Evolutionary conservation across 495 filamentous ascomycete species (phyloP).

Genomic region (Penicillium roqueforti): DNA sequence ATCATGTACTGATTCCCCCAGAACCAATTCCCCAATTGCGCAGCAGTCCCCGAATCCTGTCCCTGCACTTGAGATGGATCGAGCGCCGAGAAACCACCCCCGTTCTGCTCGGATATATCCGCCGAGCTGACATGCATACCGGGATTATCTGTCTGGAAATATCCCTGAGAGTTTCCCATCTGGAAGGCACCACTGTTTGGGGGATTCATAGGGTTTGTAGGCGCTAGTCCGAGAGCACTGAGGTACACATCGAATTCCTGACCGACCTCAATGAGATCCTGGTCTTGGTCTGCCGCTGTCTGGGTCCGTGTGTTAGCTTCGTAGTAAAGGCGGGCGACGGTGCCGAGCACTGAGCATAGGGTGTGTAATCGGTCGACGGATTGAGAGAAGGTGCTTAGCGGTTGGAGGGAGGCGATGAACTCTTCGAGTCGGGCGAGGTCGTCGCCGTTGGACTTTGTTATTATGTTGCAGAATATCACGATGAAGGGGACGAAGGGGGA

Average conservation of each 20-base stretch:
- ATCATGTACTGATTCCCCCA: constrained; percentile 63
- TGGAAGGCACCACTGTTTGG: background rate
- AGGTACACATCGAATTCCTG: constrained; percentile 64
- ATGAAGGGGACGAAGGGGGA: constrained; percentile 67
- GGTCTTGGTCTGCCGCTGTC: constrained; percentile 37
- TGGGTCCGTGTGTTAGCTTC: constrained; percentile 52
- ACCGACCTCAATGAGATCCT: constrained; percentile 46
- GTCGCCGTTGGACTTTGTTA: constrained; percentile 41
- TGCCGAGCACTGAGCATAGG: constrained; percentile 57
- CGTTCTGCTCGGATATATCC: constrained; percentile 12
- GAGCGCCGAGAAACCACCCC: constrained; percentile 7
- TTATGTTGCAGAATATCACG: constrained; percentile 65
- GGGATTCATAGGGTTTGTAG: constrained; percentile 18
- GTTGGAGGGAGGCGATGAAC: constrained; percentile 55
- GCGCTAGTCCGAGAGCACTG: constrained; percentile 58
- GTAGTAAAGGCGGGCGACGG: constrained; percentile 58
- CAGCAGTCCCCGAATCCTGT: constrained; percentile 11
- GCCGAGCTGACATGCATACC: constrained; percentile 2
- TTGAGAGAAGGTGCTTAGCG: constrained; percentile 48
- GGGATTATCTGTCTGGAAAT: constrained; percentile 12
- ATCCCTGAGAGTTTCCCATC: background rate
- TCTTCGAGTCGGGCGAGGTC: constrained; percentile 52
- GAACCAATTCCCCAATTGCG: constrained; percentile 62
- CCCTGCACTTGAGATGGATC: constrained; percentile 9
- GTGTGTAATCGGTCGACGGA: constrained; percentile 56